Conservation (phyloP, 139 green algal species). For the Monoraphidium neglectum region DNA sequence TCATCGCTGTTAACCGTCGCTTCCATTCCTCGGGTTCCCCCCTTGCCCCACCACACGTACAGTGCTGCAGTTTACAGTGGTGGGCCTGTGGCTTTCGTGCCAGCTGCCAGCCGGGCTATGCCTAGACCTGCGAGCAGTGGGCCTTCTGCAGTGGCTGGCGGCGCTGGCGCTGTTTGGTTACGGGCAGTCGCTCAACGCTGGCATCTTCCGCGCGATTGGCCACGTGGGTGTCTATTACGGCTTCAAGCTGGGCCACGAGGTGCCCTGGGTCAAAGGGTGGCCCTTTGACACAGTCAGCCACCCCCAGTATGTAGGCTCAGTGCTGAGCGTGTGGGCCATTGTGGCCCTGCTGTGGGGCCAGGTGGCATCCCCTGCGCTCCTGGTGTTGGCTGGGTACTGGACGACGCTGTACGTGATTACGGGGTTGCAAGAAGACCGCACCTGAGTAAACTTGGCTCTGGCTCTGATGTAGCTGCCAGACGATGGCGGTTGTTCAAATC, state of each 20-base stretch:
- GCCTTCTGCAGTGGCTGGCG: constrained; percentile 28
- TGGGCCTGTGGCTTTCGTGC: constrained; percentile 52
- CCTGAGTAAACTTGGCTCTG: constrained; percentile 29
- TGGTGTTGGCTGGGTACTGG: constrained; percentile 56
- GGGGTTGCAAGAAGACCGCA: constrained; percentile 52
- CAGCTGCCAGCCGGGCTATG: constrained; percentile 40
- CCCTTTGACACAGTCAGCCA: constrained; percentile 79
- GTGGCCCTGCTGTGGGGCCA: constrained; percentile 40
- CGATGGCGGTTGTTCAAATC: too few relatives aligned
- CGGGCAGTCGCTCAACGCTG: constrained; percentile 75
- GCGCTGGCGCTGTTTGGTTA: constrained; percentile 20
- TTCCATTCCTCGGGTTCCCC: too few relatives aligned
- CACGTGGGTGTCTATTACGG: constrained; percentile 86
- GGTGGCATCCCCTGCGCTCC: not conserved
- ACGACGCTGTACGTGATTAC: constrained; percentile 64
- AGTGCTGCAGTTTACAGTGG: constrained; percentile 49
- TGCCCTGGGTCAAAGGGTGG: constrained; percentile 80
- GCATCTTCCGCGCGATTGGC: constrained; percentile 75
- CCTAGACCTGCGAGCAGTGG: constrained; percentile 27
- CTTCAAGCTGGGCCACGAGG: constrained; percentile 65
- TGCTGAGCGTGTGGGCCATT: constrained; percentile 62
- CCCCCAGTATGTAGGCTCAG: constrained; percentile 80
- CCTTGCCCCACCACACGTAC: too few relatives aligned
- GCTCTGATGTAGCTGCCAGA: too few relatives aligned
- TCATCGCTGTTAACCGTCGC: too few relatives aligned